phyloP scores from a whole-genome alignment of 176 grass and related monocot genomes.

The Triticum turgidum region DNA sequence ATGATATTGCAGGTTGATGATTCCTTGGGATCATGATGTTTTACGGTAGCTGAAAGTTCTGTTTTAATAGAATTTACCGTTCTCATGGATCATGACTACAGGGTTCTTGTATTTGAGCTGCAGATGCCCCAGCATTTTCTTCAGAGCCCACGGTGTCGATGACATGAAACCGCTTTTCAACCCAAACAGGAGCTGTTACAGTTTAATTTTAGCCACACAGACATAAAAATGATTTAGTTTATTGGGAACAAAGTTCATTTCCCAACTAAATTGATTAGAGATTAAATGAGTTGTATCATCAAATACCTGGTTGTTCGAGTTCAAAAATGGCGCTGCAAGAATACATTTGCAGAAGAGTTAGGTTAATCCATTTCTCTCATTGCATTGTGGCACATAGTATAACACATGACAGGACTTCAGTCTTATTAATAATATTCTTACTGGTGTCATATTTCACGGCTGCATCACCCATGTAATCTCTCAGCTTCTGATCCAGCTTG shows the following conservation, averaged over 20 bases:
- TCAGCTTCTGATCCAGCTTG: too few relatives aligned
- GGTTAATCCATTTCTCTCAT: background rate
- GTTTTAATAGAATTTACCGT: slow-evolving; percentile 25
- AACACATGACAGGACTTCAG: too few relatives aligned
- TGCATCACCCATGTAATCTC: too few relatives aligned
- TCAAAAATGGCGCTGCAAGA: slow-evolving; percentile 49
- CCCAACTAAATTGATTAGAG: background rate
- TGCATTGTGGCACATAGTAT: background rate
- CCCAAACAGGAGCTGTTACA: background rate
- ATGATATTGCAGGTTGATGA: too few relatives aligned
- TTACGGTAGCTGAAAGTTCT: too few relatives aligned
- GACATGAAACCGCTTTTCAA: background rate
- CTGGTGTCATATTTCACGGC: too few relatives aligned
- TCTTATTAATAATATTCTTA: too few relatives aligned
- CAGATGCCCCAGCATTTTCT: slow-evolving; percentile 60
- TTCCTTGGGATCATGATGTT: too few relatives aligned
- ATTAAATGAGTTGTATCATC: background rate
- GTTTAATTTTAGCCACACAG: background rate
- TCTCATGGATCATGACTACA: slow-evolving; percentile 62
- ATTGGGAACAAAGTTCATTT: background rate
- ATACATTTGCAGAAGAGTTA: background rate
- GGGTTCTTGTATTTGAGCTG: slow-evolving; percentile 66
- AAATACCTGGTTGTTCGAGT: slow-evolving; percentile 36
- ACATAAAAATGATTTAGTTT: background rate
- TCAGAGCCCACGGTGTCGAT: slow-evolving; percentile 54